Conservation (phyloP, 2,329 filamentous ascomycete genomes). For the Cylindrodendrum hubeiense region DNA sequence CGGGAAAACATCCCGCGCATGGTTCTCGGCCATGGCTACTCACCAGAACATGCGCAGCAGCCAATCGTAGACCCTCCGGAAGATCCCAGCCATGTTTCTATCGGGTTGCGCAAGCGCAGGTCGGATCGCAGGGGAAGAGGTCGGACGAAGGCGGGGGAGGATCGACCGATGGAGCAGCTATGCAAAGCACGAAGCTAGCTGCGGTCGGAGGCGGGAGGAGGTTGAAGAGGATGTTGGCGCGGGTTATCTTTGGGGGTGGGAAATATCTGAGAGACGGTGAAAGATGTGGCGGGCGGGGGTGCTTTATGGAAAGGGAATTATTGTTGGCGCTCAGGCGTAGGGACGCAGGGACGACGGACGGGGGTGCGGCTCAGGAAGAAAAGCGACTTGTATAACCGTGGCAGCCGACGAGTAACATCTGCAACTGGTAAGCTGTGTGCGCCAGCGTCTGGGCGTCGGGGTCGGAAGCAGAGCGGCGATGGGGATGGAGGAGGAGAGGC, state of each 20-base stretch:
- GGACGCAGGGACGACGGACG: conserved; percentile 37
- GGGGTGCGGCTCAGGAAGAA: conserved; percentile 40
- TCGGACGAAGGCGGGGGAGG: conserved; percentile 43
- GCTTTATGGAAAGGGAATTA: conserved; percentile 44
- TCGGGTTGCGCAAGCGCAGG: conserved; percentile 35
- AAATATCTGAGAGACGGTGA: conserved; percentile 37
- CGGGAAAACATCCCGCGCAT: conserved; percentile 21
- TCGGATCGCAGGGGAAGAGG: conserved; percentile 39
- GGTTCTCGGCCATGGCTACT: conserved; percentile 51
- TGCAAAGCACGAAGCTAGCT: conserved; percentile 9
- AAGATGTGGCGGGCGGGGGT: conserved; percentile 44
- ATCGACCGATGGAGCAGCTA: conserved; percentile 33
- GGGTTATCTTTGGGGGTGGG: conserved; percentile 19
- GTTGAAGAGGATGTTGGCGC: conserved; percentile 12
- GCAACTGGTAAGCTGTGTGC: conserved; percentile 42
- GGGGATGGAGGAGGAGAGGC: conserved; percentile 44
- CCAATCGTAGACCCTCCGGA: conserved; percentile 98
- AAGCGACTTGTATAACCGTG: conserved; percentile 45
- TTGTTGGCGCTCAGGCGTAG: conserved; percentile 44
- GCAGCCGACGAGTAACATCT: conserved; percentile 46
- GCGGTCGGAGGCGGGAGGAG: conserved; percentile 3
- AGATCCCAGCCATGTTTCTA: conserved; percentile 84
- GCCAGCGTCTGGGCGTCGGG: conserved; percentile 44
- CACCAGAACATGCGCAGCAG: conserved; percentile 97
- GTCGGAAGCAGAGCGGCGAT: conserved; percentile 42